phyloP scores from a whole-genome alignment of 2,329 filamentous ascomycete genomes.

The Ophiocordyceps camponoti-floridani region DNA sequence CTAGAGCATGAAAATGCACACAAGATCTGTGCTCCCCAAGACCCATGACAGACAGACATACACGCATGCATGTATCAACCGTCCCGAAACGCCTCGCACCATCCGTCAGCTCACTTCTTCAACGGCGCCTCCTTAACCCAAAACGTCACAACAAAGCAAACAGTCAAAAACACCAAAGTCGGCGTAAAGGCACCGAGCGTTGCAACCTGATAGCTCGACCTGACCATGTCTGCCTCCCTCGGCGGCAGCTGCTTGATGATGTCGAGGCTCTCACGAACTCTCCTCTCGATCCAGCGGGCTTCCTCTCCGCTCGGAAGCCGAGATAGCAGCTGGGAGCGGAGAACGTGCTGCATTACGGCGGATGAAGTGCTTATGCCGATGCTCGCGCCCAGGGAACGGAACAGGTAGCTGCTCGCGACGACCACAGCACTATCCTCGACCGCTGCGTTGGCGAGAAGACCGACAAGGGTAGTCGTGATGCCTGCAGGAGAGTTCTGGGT shows the following conservation, averaged over 20 bases:
- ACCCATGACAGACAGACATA: too few species aligned
- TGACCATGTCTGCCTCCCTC: constrained; percentile 37
- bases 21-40: too few species aligned
- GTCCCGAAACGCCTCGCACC: too few species aligned
- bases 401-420: constrained; percentile 23
- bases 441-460: constrained; percentile 50
- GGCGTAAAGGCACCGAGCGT: constrained; percentile 22
- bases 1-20: too few species aligned
- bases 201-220: constrained; percentile 42
- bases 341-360: constrained; percentile 51
- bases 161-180: constrained; percentile 14
- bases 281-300: constrained; percentile 47
- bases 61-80: too few species aligned
- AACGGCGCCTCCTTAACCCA: constrained; percentile 42
- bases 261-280: constrained; percentile 51
- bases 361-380: constrained; percentile 55
- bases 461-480: constrained; percentile 55
- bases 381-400: constrained; percentile 16
- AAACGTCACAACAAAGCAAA: constrained; percentile 20
- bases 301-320: constrained; percentile 37
- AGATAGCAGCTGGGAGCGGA: constrained; percentile 36
- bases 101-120: constrained; percentile 10
- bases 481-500: constrained; percentile 20
- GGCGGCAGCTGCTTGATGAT: constrained; percentile 50
- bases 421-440: constrained; percentile 54